phyloP scores from a whole-genome alignment of 2,329 filamentous ascomycete genomes.

The Diatrype stigma region DNA sequence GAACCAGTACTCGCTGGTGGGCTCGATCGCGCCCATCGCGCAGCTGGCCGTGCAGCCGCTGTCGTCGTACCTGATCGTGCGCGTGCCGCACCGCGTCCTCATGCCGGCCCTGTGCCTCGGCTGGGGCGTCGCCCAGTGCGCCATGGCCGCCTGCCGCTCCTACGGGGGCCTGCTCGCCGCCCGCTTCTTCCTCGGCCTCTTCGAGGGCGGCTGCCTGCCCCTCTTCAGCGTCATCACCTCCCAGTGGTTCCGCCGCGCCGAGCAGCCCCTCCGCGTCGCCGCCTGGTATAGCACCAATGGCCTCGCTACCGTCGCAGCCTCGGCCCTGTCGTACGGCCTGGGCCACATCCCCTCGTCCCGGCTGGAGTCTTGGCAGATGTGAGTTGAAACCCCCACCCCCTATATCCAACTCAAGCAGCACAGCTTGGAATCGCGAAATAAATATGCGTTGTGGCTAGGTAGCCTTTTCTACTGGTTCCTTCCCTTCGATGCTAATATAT shows the following conservation, averaged over 20 bases:
- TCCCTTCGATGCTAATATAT: no score
- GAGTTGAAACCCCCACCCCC: no score
- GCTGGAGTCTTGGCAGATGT: slow-evolving; percentile 37
- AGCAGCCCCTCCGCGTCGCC: slow-evolving; percentile 54
- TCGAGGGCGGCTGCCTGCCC: slow-evolving; percentile 47
- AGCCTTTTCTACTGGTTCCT: background rate
- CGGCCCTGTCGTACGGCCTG: slow-evolving; percentile 41
- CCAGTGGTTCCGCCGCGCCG: slow-evolving; percentile 59
- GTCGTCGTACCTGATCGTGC: slow-evolving; percentile 52
- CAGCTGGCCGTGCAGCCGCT: slow-evolving; percentile 50
- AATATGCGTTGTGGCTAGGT: no score
- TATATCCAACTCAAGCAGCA: no score
- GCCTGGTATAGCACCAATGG: slow-evolving; percentile 61
- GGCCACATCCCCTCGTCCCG: slow-evolving; percentile 48
- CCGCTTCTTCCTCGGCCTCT: slow-evolving; percentile 53
- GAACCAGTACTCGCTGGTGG: slow-evolving; percentile 41
- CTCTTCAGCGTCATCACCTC: slow-evolving; percentile 54
- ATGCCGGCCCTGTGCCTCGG: slow-evolving; percentile 46
- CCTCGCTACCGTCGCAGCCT: slow-evolving; percentile 46
- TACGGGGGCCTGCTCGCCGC: slow-evolving; percentile 47
- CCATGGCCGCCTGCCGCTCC: slow-evolving; percentile 47
- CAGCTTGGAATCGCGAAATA: no score
- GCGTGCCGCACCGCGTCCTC: slow-evolving; percentile 58
- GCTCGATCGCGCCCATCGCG: slow-evolving; percentile 46
- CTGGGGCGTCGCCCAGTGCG: slow-evolving; percentile 47